Conservation (phyloP, 768 basidiomycete species). For the Cyclocybe aegerita region DNA sequence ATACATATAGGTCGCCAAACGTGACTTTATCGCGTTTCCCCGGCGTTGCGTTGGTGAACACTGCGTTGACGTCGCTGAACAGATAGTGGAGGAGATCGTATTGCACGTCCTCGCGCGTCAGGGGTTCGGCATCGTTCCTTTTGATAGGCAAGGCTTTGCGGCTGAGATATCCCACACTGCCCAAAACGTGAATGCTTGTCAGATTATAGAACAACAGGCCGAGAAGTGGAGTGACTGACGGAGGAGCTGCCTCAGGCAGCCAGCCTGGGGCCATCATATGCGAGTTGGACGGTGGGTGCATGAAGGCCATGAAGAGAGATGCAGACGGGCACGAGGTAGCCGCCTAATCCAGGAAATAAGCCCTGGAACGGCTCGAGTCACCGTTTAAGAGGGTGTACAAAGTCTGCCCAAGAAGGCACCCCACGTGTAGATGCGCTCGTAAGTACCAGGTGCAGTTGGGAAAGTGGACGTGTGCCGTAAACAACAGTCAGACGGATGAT, state of each 20-base stretch:
- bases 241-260: conserved; percentile 51
- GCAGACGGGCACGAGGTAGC: conserved; percentile 34
- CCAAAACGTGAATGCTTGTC: background rate
- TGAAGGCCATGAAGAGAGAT: conserved; percentile 48
- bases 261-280: conserved; percentile 32
- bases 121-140: conserved; percentile 78
- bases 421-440: conserved; percentile 12
- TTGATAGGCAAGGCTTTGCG: conserved; percentile 78
- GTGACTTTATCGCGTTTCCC: conserved; percentile 54
- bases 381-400: conserved; percentile 6
- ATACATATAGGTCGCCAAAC: conserved; percentile 83
- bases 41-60: conserved; percentile 68
- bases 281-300: conserved; percentile 33
- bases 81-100: conserved; percentile 81
- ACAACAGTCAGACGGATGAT: background rate
- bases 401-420: conserved; percentile 6
- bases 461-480: conserved; percentile 7
- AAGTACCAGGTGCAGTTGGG: conserved; percentile 1
- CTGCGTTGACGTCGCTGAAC: conserved; percentile 65
- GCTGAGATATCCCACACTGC: conserved; percentile 59
- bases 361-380: conserved; percentile 8
- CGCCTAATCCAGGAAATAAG: conserved; percentile 15
- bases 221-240: conserved; percentile 31
- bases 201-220: too few species aligned
- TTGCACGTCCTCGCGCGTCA: conserved; percentile 83